Evolutionary conservation across 2,329 filamentous ascomycete species (phyloP), one percentile per base, ranked within the genome.

Genomic region (Cladosporium sp.): DNA sequence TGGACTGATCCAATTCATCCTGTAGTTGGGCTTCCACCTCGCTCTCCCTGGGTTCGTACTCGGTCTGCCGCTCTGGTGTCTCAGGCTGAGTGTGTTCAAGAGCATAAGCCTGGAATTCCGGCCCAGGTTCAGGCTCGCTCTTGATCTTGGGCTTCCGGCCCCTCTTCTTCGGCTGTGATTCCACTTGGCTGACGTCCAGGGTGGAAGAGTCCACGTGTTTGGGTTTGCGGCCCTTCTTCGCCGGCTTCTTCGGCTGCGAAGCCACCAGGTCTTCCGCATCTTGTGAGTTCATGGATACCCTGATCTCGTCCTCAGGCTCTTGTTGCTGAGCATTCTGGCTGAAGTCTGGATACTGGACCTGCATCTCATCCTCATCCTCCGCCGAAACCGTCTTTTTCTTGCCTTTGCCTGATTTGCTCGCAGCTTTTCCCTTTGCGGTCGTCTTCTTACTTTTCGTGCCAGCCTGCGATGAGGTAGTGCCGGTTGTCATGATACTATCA

Each of bases 401-500:
- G 43, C 69, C 70, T 58, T 70, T 74, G 8, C 84, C 80, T 5
- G 62, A 13, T n/a, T 64, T 58, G 28, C 32, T 73, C 7, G 70
- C 66, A 39, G 70, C 51, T 4, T 85, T 88, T 1, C 82, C 75
- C 67, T 84, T 72, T 11, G 69, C 68, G 21, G 67, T 67, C 74
- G 49, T 76, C 67, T 74, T 77, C 68, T 76, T 77, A 11, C 71
- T 70, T 43, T 73, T 75, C 10, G 63, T 65, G n/a, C 72, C 72
- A 25, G 70, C 71, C 58, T 71, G 67, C 1, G 76, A 77, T 23
- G 36, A 25, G 13, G 60, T 25, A 25, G 49, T 30, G 5, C 58
- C 58, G 26, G 75, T 77, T 7, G 78, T 79, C 76, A 87, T 73
- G 79, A 85, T 70, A 81, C 86, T 85, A 79, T 86, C 73, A 79